phyloP scores from a whole-genome alignment of 164 flowering plant genomes.

The Stephania yunnanensis region DNA sequence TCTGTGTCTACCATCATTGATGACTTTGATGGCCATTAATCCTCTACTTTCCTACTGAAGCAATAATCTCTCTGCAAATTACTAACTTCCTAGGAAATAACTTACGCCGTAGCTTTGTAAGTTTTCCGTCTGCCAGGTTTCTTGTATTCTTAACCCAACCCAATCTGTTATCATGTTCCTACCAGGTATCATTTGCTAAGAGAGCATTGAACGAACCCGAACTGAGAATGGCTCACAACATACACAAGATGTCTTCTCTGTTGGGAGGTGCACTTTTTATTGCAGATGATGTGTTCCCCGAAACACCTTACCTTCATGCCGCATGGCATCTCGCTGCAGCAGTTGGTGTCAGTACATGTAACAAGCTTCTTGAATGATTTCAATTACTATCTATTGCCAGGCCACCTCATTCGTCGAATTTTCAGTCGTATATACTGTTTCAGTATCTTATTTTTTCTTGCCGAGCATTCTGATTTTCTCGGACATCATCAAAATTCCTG shows the following conservation, averaged over 20 bases:
- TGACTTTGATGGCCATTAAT: background rate
- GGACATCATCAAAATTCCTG: background rate
- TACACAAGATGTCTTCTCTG: constrained; percentile 78
- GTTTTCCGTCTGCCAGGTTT: background rate
- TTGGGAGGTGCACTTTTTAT: constrained; percentile 80
- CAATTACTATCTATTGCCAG: background rate
- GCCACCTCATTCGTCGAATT: background rate
- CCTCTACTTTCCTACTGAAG: background rate
- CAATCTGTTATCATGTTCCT: background rate
- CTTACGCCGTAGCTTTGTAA: background rate
- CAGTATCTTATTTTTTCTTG: background rate
- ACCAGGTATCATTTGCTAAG: constrained; percentile 83
- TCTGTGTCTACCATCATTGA: background rate
- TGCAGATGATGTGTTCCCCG: constrained; percentile 80
- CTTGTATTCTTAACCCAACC: background rate
- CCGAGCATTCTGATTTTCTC: background rate
- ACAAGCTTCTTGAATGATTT: constrained; percentile 79
- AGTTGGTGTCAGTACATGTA: constrained; percentile 78
- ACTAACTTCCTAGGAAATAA: background rate
- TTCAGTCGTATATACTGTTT: background rate
- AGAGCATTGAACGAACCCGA: constrained; percentile 75
- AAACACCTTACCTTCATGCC: constrained; percentile 83
- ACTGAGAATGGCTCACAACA: constrained; percentile 59
- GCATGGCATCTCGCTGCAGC: constrained; percentile 99
- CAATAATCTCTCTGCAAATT: background rate